Percentiles rank a stretch among this genome's conserved stretches.
Evolutionary conservation across 257 asterid genomes (phyloP).

Genomic region (Misopates orontium): DNA sequence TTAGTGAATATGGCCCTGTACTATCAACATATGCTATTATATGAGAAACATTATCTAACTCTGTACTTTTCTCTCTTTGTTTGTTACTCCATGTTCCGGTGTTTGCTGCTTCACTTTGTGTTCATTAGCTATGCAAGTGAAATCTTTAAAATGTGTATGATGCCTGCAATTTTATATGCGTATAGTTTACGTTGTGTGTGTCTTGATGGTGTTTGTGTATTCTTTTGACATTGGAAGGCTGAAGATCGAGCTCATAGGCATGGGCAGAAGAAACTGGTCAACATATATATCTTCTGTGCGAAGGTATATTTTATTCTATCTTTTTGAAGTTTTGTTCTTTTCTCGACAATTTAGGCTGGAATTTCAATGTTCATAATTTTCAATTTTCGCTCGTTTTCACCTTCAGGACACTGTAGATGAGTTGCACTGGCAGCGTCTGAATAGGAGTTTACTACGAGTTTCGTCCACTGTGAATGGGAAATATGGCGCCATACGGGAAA

Average conservation of each 20-base stretch:
- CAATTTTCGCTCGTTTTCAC: constrained; percentile 17
- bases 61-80: background rate
- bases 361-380: constrained; percentile 16
- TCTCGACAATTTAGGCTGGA: constrained; percentile 1
- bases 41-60: no score
- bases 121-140: background rate
- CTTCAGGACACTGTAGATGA: constrained; percentile 89
- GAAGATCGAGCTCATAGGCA: constrained; percentile 97
- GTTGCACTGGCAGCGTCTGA: constrained; percentile 75
- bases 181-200: constrained; percentile 8
- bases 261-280: constrained; percentile 85
- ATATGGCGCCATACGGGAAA: constrained; percentile 58
- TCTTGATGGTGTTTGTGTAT: constrained; percentile 32
- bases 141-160: constrained; percentile 14
- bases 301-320: constrained; percentile 51
- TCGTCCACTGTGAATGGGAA: constrained; percentile 86
- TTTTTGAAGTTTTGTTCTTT: constrained; percentile 21
- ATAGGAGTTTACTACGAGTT: constrained; percentile 77
- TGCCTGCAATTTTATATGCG: constrained; percentile 18
- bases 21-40: no score
- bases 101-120: background rate
- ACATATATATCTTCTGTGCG: constrained; percentile 86
- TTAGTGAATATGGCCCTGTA: no score
- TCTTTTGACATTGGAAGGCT: constrained; percentile 57
- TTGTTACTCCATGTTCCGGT: constrained; percentile 3